Evolutionary conservation across 140 eudicot species (phyloP).

Genomic region (Ambrosia hybrid): DNA sequence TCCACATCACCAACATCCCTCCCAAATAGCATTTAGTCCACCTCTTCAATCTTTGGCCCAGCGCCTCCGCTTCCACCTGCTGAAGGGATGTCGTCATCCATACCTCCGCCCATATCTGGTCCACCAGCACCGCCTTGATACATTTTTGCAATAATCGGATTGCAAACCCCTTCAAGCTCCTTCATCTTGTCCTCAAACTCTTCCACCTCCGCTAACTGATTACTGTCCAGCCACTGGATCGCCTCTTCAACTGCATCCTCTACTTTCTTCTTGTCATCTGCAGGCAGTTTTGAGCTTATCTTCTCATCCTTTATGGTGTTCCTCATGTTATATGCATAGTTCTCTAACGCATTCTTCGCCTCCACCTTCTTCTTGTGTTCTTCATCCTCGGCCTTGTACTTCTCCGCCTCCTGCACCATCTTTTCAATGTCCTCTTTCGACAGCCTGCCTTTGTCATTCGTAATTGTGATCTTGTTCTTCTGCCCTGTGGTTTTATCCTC

Average conservation of each 20-base stretch:
- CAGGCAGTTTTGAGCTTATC: conserved; percentile 21
- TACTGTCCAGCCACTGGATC: conserved; percentile 27
- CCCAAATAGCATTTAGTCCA: conserved; percentile 10
- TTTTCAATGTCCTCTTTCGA: not conserved
- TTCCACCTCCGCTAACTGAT: conserved; percentile 27
- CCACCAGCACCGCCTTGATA: conserved; percentile 14
- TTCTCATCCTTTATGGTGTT: conserved; percentile 34
- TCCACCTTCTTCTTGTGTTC: not conserved
- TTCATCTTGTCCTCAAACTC: conserved; percentile 34
- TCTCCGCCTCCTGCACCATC: not conserved
- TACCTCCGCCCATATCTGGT: conserved; percentile 6
- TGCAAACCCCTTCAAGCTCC: conserved; percentile 26
- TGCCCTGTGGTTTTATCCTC: conserved; percentile 42
- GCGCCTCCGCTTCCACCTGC: conserved; percentile 18
- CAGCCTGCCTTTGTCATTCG: conserved; percentile 33
- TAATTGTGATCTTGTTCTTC: conserved; percentile 35
- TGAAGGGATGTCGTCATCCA: conserved; percentile 19
- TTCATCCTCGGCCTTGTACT: not conserved
- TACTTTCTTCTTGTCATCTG: conserved; percentile 29
- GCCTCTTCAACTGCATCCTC: conserved; percentile 26
- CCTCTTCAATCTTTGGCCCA: conserved; percentile 33
- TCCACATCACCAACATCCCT: not conserved
- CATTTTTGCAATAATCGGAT: conserved; percentile 23
- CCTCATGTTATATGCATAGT: conserved; percentile 23
- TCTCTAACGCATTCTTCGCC: not conserved